A percentile compares a stretch with the other conserved stretches of the same genome.
These are phyloP conservation scores for Staphylotrichum longicolle DNA, from an alignment of 495 filamentous ascomycete genomes.

Conservation along the genomic window DNA sequence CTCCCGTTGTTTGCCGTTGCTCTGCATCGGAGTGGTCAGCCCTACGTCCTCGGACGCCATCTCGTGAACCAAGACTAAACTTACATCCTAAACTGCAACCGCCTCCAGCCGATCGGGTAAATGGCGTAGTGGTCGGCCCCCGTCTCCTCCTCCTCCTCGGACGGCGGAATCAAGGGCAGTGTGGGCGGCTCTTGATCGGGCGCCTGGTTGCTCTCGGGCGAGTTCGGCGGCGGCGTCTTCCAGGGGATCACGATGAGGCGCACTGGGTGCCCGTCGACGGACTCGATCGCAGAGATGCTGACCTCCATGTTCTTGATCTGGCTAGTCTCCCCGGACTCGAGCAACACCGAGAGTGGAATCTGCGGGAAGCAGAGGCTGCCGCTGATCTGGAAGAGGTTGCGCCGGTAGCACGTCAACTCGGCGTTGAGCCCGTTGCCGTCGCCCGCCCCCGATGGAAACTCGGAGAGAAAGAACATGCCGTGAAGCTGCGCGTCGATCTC, in stretches of 20 bases:
- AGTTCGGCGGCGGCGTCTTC: constrained; percentile 84
- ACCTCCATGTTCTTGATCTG: constrained; percentile 80
- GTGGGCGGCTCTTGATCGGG: constrained; percentile 58
- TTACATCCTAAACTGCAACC: constrained; percentile 81
- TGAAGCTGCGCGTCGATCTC: constrained; percentile 80
- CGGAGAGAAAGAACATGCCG: constrained; percentile 95
- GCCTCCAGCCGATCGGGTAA: constrained; percentile 85
- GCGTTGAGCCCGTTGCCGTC: constrained; percentile 64
- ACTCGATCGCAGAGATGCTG: constrained; percentile 81
- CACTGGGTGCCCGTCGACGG: constrained; percentile 82
- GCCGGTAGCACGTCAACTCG: constrained; percentile 89
- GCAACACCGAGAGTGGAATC: constrained; percentile 67
- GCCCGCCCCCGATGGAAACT: constrained; percentile 68
- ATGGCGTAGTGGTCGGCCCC: constrained; percentile 69
- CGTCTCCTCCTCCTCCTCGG: constrained; percentile 64
- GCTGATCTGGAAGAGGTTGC: constrained; percentile 90
- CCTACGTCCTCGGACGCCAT: not conserved
- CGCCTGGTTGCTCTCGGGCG: constrained; percentile 54
- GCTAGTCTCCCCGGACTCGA: constrained; percentile 77
- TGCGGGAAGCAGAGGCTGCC: constrained; percentile 79
- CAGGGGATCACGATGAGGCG: constrained; percentile 93
- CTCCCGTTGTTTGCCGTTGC: constrained; percentile 69
- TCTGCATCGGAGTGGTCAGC: constrained; percentile 32
- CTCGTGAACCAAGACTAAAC: constrained; percentile 20
- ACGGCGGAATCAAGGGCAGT: constrained; percentile 72